Base-by-base conservation (phyloP, 2,329 filamentous ascomycete genomes). In the Fusarium mangiferae region DNA sequence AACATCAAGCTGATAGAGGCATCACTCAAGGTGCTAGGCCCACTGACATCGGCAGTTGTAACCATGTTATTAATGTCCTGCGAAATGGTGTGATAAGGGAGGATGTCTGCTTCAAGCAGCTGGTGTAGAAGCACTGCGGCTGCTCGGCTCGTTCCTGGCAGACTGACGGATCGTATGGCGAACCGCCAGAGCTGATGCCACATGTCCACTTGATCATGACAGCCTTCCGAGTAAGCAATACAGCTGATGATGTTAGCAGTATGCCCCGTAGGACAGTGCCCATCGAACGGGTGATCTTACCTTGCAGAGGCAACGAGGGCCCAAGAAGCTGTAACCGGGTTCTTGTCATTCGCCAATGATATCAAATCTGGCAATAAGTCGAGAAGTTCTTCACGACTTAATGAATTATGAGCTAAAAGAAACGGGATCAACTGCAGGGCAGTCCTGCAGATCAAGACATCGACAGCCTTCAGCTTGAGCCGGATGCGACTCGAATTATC, bases 151-250 rank as follows among this genome's bases (percentile, higher is more conserved):
- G 90, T 93, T 5, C 87, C 86, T 28, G 91, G 86, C 56, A 93
- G 90, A 66, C 91, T 92, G 62, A 97, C 85, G 41, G 90, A 90
- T 66, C 94, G 90, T 49, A 89, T 88, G 35, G 93, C 90, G 14
- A 93, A 84, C 74, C 94, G 92, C 94, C 95, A 98, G 24, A 91
- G 82, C 66, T 93, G 90, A 65, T 88, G 86, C 94, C 95, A 98
- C 35, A 85, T 82, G 3, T 82, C 81, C 45, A 54, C 28, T 41
- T 78, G 73, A 78, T 74, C 66, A 82, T 82, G 17, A 90, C 78
- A 48, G 79, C 64, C 45, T 41, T 75, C 71, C 9, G 66, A 65
- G 45, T 66, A 76, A 20, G 70, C 62, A 17, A 78, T 79, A 48
- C 81, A 85, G 61, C 83, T 85, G 54, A n/a, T 35, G 14, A 48